Evolutionary conservation across 768 basidiomycete genomes (phyloP), one percentile per base, ranked within the genome.

Genomic region (Mycena filopes): DNA sequence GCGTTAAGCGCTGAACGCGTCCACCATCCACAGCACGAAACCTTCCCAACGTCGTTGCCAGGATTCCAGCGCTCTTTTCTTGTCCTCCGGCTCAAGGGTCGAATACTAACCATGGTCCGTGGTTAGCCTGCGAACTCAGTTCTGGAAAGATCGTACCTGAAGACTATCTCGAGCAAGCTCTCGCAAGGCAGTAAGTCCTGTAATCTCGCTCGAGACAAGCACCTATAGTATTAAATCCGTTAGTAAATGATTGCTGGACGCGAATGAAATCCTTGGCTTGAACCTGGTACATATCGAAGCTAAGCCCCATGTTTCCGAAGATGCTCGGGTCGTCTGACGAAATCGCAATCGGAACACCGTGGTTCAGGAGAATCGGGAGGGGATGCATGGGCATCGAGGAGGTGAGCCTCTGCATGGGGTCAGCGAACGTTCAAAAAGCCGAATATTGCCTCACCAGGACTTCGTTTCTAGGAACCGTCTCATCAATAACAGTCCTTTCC

Each of bases 331-430:
- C 92, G 70, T 94, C 92, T 11, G 89, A 91, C 70, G 83, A 86
- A 9, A 94, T 81, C 1, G 85, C 86, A 8, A 94, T 87, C 4
- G 89, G 88, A 12, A 93, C 82, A 0, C 91, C 91, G 63, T 91
- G 81, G 74, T 90, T 93, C 53, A 93, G 72, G 42, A 92, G 73
- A 26, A 84, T 80, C 2, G 90, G 89, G 23, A 94, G 79, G 90
- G 31, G 91, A 73, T 93, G 91, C 84, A 87, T 89, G 2, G 88
- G 88, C 87, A 93, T 93, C 7, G 91, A 91, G 13, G 90, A 86
- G 2, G 91, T 89, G 60, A 92, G 78, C 12, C 91, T 86, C 90
- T 91, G 68, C 63, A 16, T 33, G n/a, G 21, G 2, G n/a, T n/a
- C n/a, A 43, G 28, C 51, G 36, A 57, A 43, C 21, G 18, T 21